phyloP scores from a whole-genome alignment of 2,329 filamentous ascomycete genomes.

The Endothia cerciana region DNA sequence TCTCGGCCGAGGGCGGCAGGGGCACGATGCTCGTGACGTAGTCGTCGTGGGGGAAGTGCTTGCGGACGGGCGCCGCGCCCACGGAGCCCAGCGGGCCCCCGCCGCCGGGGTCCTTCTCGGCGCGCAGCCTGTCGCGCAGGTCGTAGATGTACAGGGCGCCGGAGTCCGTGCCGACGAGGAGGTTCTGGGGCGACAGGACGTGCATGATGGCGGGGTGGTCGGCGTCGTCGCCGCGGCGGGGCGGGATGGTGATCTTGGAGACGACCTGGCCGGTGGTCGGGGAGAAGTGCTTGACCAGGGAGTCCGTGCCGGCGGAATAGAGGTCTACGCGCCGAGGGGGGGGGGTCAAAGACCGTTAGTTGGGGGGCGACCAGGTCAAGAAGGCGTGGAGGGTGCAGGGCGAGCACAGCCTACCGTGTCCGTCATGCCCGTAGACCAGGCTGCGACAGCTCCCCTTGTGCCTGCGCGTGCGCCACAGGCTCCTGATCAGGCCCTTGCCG shows the following conservation, averaged over 20 bases:
- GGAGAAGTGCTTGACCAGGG: constrained; percentile 58
- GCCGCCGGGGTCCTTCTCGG: constrained; percentile 22
- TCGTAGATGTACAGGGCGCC: constrained; percentile 89
- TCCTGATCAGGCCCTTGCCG: constrained; percentile 78
- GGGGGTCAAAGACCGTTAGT: neutral
- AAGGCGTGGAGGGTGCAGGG: neutral
- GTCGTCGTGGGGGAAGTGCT: constrained; percentile 86
- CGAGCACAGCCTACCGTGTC: constrained; percentile 55
- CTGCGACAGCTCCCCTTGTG: constrained; percentile 94
- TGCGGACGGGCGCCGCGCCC: constrained; percentile 70
- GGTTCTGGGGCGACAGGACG: constrained; percentile 81
- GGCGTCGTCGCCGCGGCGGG: constrained; percentile 48
- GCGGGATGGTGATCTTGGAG: constrained; percentile 81
- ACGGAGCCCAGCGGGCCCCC: constrained; percentile 46
- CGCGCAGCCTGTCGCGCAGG: constrained; percentile 59
- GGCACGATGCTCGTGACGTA: constrained; percentile 89
- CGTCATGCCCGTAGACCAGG: constrained; percentile 79
- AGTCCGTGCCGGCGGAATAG: constrained; percentile 66
- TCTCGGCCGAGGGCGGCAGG: constrained; percentile 76
- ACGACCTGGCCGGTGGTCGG: constrained; percentile 67
- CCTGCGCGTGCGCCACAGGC: constrained; percentile 81
- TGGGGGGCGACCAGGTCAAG: neutral
- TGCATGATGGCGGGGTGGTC: constrained; percentile 84
- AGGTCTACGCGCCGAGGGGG: neutral
- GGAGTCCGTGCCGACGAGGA: constrained; percentile 89